These are phyloP conservation scores for Salvia miltiorrhiza DNA, from an alignment of 257 asterid genomes.

Conservation along the genomic window DNA sequence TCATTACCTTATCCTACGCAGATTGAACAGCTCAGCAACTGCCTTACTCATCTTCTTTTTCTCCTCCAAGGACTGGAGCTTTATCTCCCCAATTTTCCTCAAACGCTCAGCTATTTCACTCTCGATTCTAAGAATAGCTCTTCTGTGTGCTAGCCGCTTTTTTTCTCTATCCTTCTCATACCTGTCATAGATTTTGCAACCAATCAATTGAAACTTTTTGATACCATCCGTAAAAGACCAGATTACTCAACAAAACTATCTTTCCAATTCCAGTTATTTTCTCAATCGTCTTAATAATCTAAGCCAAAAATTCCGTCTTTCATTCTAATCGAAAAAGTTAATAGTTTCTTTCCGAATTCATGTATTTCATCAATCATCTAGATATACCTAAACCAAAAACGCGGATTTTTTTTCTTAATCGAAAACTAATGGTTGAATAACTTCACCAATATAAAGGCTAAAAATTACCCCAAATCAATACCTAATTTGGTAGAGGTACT, in stretches of 20 bases:
- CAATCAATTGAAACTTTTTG: neutral
- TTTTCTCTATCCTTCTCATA: constrained; percentile 60
- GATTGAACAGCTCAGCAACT: constrained; percentile 46
- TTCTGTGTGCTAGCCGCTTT: constrained; percentile 59
- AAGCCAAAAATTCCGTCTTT: neutral
- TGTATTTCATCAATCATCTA: neutral
- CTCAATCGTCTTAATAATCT: neutral
- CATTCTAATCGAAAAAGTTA: too few relatives aligned
- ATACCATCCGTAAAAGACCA: neutral
- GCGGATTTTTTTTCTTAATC: neutral
- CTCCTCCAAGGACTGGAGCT: constrained; percentile 43
- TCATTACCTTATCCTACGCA: constrained; percentile 54
- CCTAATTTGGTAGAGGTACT: constrained; percentile 63
- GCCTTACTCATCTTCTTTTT: constrained; percentile 49
- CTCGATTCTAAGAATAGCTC: constrained; percentile 66
- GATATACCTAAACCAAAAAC: neutral
- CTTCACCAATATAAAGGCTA: neutral
- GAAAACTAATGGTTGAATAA: neutral
- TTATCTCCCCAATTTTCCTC: constrained; percentile 51
- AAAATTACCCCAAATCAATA: neutral
- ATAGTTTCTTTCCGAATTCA: neutral
- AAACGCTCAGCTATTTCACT: constrained; percentile 50
- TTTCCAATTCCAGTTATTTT: neutral
- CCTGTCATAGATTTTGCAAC: constrained; percentile 25
- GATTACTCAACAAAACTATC: neutral